phyloP scores from a whole-genome alignment of 2,329 filamentous ascomycete genomes.

The Aspergillus sojae region DNA sequence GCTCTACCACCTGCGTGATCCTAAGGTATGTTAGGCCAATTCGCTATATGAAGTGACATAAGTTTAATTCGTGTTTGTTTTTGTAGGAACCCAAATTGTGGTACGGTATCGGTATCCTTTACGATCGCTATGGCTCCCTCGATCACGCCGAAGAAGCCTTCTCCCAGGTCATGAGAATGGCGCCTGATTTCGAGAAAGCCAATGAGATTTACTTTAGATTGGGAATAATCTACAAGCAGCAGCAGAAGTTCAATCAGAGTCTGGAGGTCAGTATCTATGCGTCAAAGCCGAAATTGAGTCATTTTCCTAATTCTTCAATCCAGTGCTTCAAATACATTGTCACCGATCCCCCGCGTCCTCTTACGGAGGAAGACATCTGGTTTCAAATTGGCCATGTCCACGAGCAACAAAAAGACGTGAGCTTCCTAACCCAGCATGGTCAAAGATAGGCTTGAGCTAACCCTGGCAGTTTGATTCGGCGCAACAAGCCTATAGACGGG shows the following conservation, averaged over 20 bases:
- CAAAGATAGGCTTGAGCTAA: slow-evolving; percentile 30
- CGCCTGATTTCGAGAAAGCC: slow-evolving; percentile 95
- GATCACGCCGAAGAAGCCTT: slow-evolving; percentile 98
- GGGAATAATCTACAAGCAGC: slow-evolving; percentile 99
- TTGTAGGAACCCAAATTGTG: slow-evolving; percentile 88
- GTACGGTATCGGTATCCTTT: slow-evolving; percentile 98
- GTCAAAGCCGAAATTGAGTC: neutral
- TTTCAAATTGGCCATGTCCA: slow-evolving; percentile 99
- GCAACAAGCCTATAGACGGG: slow-evolving; percentile 87
- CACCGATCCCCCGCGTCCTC: slow-evolving; percentile 81
- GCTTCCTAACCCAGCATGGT: slow-evolving; percentile 35
- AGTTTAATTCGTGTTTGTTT: slow-evolving; percentile 16
- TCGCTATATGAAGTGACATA: neutral
- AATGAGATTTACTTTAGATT: slow-evolving; percentile 99
- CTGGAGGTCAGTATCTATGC: slow-evolving; percentile 69
- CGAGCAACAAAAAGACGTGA: slow-evolving; percentile 96
- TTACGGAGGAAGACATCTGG: slow-evolving; percentile 98
- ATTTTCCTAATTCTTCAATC: slow-evolving; percentile 17
- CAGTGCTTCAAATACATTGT: slow-evolving; percentile 99
- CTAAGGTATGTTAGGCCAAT: slow-evolving; percentile 67
- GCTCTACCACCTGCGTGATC: slow-evolving; percentile 86
- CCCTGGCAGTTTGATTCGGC: slow-evolving; percentile 82
- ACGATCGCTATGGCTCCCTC: slow-evolving; percentile 92
- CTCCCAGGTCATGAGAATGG: slow-evolving; percentile 98
- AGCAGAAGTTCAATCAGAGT: slow-evolving; percentile 89